These are phyloP conservation scores for Tuctoria greenei DNA, from an alignment of 176 grass and related monocot species.

Conservation along the genomic window DNA sequence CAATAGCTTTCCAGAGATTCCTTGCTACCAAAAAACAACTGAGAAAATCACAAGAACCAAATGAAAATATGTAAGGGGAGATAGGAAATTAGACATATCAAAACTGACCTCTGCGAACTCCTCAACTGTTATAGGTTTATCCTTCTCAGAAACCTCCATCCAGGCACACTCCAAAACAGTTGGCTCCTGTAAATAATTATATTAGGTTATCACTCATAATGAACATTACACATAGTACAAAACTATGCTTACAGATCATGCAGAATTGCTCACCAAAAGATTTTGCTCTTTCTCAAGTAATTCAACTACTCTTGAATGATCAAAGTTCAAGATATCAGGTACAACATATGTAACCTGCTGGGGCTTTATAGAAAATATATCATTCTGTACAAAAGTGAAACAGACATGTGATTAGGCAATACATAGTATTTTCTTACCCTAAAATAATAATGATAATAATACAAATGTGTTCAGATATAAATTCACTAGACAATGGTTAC, in stretches of 20 bases:
- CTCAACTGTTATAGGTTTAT: constrained; percentile 76
- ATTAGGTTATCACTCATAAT: constrained; percentile 1
- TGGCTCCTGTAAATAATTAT: constrained; percentile 58
- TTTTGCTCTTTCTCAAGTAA: constrained; percentile 77
- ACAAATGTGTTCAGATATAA: not conserved
- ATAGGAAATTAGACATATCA: not conserved
- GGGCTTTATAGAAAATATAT: constrained; percentile 78
- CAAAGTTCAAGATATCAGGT: constrained; percentile 70
- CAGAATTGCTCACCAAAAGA: constrained; percentile 68
- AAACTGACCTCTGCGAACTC: constrained; percentile 81
- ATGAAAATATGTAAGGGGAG: constrained; percentile 16
- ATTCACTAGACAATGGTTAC: constrained; percentile 11
- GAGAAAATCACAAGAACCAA: constrained; percentile 29
- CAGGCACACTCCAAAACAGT: constrained; percentile 86
- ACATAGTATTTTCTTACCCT: not conserved
- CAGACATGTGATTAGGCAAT: constrained; percentile 32
- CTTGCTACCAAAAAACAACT: constrained; percentile 88
- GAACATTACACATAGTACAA: not conserved
- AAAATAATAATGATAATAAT: not conserved
- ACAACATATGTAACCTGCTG: constrained; percentile 87
- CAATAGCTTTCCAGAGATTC: constrained; percentile 90
- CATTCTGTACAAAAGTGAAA: constrained; percentile 64
- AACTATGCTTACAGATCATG: constrained; percentile 22
- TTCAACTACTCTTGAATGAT: constrained; percentile 68
- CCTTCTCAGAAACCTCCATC: constrained; percentile 87